Evolutionary conservation across 176 grass and related monocot species (phyloP), one percentile per base, ranked within the genome.

Genomic region (Tillandsia fasciculata): DNA sequence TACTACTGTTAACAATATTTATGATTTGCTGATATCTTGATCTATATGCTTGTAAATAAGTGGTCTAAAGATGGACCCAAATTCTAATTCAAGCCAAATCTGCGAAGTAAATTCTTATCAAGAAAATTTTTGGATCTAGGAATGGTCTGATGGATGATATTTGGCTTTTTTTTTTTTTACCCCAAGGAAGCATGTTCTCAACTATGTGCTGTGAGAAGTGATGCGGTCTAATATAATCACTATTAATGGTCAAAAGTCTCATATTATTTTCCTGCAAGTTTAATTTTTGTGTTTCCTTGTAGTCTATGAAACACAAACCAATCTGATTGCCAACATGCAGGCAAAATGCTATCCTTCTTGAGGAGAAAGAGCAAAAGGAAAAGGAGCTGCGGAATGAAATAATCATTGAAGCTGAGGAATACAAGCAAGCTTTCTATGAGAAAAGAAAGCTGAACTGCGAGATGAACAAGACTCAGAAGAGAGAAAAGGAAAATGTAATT

Each of bases 401-500:
- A 69, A 66, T 96, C 74, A 65, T 67, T 66, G 89, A 96, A 89
- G 93, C 88, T 27, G 93, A 96, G 69, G 83, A 90, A 64, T 96
- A 85, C 66, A 96, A 92, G 84, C 75, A 48, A 81, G 81, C 86
- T 26, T 96, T 92, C 48, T 78, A 81, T 10, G 89, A 96, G 86
- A 96, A 96, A 80, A 84, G 89, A 70, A 83, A 85, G 80, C 67
- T 87, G 49, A 89, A 85, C 57, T 72, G 85, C 78, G 86, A 64
- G 63, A 59, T 70, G 0, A 91, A 89, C 76, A 85, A 77, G 71
- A 59, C 85, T 12, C 77, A 90, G 48, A 96, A 77, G 65, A 96
- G 93, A 77, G 93, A 96, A 71, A 92, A 87, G 74, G 89, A 96
- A 76, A 87, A 96, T 86, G 93, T 92, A 81, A 10, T 33, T 10